phyloP scores from a whole-genome alignment of 2,329 filamentous ascomycete genomes.

The Mollisia scopiformis region DNA sequence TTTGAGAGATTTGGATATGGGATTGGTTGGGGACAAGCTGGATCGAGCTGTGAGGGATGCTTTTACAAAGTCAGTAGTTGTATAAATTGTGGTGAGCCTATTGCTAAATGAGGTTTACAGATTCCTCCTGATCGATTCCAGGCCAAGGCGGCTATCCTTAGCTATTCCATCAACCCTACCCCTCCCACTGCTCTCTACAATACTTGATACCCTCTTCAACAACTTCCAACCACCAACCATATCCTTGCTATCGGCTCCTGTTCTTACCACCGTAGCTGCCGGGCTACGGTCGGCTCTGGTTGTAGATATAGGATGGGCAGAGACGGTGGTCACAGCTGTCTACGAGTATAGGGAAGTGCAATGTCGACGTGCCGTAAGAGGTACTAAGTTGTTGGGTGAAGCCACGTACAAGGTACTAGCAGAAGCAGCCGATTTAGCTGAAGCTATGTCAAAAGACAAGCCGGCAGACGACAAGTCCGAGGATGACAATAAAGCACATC shows the following conservation, averaged over 20 bases:
- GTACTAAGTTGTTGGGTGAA: constrained; percentile 71
- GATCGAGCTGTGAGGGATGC: constrained; percentile 81
- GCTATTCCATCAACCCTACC: constrained; percentile 79
- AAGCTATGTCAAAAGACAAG: constrained; percentile 31
- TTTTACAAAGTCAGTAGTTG: constrained; percentile 71
- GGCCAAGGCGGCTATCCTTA: constrained; percentile 73
- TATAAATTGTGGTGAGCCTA: constrained; percentile 31
- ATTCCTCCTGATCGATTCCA: constrained; percentile 71
- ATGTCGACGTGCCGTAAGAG: constrained; percentile 71
- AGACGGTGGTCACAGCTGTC: constrained; percentile 82
- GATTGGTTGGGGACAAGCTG: constrained; percentile 82
- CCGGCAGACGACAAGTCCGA: background rate
- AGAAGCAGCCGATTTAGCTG: constrained; percentile 42
- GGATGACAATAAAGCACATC: constrained; percentile 26
- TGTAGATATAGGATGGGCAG: constrained; percentile 90
- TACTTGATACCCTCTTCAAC: constrained; percentile 78
- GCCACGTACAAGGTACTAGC: constrained; percentile 69
- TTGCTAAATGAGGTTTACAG: constrained; percentile 40
- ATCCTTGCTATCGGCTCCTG: constrained; percentile 77
- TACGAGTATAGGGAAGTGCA: constrained; percentile 89
- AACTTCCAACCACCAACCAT: constrained; percentile 80
- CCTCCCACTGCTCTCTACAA: constrained; percentile 73
- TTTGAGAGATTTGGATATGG: constrained; percentile 72
- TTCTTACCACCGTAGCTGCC: constrained; percentile 75
- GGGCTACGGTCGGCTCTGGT: constrained; percentile 86